Evolutionary conservation across 192 early-diverging fungal species (phyloP).

Genomic region (Backusella tarrabulga): DNA sequence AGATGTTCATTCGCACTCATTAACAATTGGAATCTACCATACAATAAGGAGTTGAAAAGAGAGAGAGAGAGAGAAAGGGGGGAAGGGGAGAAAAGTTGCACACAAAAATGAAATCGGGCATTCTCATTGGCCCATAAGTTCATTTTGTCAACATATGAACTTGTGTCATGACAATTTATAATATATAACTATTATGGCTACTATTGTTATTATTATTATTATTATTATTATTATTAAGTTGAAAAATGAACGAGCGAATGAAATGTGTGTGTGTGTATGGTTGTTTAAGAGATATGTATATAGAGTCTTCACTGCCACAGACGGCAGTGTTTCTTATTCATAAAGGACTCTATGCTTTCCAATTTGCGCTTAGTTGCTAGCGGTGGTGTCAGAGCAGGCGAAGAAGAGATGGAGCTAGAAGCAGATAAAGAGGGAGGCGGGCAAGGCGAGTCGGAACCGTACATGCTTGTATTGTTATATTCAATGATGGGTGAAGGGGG

Average conservation of each 20-base stretch:
- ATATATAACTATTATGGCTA: background rate
- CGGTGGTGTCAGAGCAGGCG: constrained; percentile 24
- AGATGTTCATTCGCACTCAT: constrained; percentile 11
- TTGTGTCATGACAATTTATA: no score
- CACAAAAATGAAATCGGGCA: background rate
- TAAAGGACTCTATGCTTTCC: background rate
- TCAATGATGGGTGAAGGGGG: background rate
- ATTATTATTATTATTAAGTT: background rate
- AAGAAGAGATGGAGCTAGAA: constrained; percentile 20
- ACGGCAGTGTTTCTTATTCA: constrained; percentile 10
- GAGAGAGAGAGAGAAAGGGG: background rate
- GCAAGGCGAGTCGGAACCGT: background rate
- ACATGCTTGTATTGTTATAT: background rate
- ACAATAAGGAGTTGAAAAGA: constrained; percentile 4
- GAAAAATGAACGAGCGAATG: background rate
- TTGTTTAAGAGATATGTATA: background rate
- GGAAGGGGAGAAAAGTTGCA: background rate
- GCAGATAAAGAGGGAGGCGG: constrained; percentile 9
- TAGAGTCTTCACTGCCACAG: background rate
- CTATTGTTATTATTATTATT: no score
- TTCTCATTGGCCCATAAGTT: background rate
- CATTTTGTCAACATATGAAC: background rate
- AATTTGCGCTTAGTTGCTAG: constrained; percentile 11
- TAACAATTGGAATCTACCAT: constrained; percentile 10
- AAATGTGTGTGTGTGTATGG: background rate